Percentiles rank a stretch among this genome's conserved stretches.
Conservation (phyloP, 371 early-diverging fungal genomes). For the Mortierella sp. region DNA sequence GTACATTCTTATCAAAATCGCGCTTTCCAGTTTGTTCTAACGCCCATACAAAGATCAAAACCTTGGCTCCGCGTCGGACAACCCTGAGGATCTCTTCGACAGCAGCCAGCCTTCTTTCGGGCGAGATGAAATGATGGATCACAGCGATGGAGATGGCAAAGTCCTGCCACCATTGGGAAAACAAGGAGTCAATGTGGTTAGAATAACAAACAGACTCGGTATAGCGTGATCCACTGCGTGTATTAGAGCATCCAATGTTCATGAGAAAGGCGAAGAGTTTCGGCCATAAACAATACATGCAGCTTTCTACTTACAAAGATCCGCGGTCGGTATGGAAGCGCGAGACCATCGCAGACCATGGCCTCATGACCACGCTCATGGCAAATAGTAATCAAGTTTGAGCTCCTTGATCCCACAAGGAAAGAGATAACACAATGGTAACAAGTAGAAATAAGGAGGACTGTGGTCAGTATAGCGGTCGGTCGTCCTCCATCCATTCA, state of each 20-base stretch:
- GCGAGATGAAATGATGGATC: slow-evolving; percentile 92
- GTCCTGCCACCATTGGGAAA: slow-evolving; percentile 65
- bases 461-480: neutral
- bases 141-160: slow-evolving; percentile 96
- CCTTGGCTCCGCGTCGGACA: slow-evolving; percentile 73
- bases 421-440: neutral
- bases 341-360: slow-evolving; percentile 85
- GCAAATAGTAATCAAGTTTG: slow-evolving; percentile 82
- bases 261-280: neutral
- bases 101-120: slow-evolving; percentile 80
- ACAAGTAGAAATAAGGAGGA: neutral
- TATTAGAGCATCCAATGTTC: neutral
- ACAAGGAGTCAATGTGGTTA: neutral
- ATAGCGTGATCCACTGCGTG: neutral
- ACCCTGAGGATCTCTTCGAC: slow-evolving; percentile 83
- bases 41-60: slow-evolving; percentile 96
- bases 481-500: slow-evolving; percentile 2
- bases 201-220: neutral
- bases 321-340: slow-evolving; percentile 77
- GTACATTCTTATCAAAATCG: slow-evolving; percentile 79
- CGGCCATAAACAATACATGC: no score
- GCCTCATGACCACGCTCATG: slow-evolving; percentile 82
- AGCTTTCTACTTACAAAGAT: slow-evolving; percentile 79
- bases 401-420: slow-evolving; percentile 61
- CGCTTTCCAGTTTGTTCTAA: slow-evolving; percentile 85